phyloP scores from a whole-genome alignment of 176 grass and related monocot species.

The Elymus sibiricus region DNA sequence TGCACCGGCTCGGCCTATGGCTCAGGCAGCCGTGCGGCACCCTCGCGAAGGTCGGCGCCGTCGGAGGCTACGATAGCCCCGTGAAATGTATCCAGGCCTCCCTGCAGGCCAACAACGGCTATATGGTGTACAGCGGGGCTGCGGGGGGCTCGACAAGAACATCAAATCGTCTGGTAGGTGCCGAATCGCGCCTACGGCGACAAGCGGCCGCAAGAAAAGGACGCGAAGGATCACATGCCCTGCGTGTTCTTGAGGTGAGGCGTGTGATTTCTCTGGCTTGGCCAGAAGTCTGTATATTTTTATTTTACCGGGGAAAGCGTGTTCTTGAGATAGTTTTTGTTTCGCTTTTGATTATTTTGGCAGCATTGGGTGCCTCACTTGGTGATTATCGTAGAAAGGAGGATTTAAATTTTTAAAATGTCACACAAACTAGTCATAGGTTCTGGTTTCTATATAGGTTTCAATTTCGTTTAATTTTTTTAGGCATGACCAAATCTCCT shows the following conservation, averaged over 20 bases:
- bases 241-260: constrained; percentile 42
- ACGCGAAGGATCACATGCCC: neutral
- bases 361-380: neutral
- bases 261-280: neutral
- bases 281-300: neutral
- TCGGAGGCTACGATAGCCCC: constrained; percentile 62
- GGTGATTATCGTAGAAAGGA: neutral
- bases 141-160: constrained; percentile 70
- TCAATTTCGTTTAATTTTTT: too few species aligned
- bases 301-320: neutral
- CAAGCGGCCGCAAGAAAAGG: neutral
- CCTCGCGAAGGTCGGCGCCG: constrained; percentile 36
- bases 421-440: neutral
- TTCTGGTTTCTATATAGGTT: neutral
- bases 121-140: constrained; percentile 75
- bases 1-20: constrained; percentile 83
- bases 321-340: neutral
- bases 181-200: neutral
- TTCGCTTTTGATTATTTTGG: neutral
- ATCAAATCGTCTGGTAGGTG: constrained; percentile 92
- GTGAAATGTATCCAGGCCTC: constrained; percentile 79
- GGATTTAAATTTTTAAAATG: too few species aligned
- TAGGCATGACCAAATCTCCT: too few species aligned
- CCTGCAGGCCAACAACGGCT: constrained; percentile 45
- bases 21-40: constrained; percentile 31